Percentiles rank a stretch among this genome's conserved stretches.
Conservation (phyloP, 352 stramenopile genomes). For the Stramenopiles sp. region DNA sequence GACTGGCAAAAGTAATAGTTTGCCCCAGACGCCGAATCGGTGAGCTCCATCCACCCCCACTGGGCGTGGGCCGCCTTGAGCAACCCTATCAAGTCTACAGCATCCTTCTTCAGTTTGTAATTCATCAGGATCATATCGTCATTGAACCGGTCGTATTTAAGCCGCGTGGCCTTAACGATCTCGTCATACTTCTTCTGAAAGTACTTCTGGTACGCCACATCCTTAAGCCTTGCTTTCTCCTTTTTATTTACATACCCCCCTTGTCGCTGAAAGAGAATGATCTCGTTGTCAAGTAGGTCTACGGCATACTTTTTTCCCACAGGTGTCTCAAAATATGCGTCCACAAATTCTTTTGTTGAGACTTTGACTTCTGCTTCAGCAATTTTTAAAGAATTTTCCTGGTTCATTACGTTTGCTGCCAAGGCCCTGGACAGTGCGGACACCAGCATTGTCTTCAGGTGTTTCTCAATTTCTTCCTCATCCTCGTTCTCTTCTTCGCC, state of each 20-base stretch:
- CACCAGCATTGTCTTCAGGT: neutral
- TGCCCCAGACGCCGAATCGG: neutral
- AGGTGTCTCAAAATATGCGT: neutral
- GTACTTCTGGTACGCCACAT: neutral
- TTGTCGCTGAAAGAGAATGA: neutral
- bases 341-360: slow-evolving; percentile 1
- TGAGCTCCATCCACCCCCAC: neutral
- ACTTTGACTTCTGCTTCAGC: neutral
- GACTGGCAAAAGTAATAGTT: neutral
- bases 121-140: neutral
- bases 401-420: slow-evolving; percentile 1
- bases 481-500: neutral
- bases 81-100: neutral
- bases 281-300: neutral
- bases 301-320: neutral
- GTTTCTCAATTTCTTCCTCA: neutral
- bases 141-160: neutral
- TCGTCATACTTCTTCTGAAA: neutral
- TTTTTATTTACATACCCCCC: neutral
- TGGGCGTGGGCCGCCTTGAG: neutral
- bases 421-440: neutral
- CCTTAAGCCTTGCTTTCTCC: neutral
- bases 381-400: neutral
- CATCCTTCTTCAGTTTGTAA: neutral
- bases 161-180: neutral